Percentiles rank a stretch among this genome's conserved stretches.
These are phyloP conservation scores for Volutella citrinella DNA, from an alignment of 2,329 filamentous ascomycete species.

Conservation along the genomic window DNA sequence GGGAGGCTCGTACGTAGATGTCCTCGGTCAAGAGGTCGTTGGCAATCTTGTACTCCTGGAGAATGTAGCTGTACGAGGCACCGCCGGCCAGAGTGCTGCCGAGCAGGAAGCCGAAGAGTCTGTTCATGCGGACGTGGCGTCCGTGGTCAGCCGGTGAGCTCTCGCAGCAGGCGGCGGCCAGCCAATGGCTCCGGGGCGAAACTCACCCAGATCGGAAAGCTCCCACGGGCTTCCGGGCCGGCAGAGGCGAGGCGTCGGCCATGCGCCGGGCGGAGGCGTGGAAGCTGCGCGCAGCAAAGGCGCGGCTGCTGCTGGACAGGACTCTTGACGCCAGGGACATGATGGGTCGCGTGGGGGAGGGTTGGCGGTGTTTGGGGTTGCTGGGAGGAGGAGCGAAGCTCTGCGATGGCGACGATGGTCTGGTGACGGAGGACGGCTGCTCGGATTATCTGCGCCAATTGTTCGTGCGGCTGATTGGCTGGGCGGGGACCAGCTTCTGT, in stretches of 20 bases:
- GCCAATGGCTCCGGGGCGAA: no score
- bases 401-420: constrained; percentile 19
- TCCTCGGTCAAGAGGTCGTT: constrained; percentile 94
- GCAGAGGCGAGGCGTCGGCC: constrained; percentile 44
- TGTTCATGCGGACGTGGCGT: no score
- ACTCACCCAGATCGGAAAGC: constrained; percentile 61
- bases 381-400: constrained; percentile 8
- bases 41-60: constrained; percentile 89
- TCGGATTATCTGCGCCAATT: constrained; percentile 24
- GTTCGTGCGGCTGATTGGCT: constrained; percentile 25
- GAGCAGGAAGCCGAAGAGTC: constrained; percentile 87
- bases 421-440: constrained; percentile 11
- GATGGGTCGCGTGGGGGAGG: constrained; percentile 9
- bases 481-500: no score
- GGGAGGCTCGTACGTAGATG: constrained; percentile 73
- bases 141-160: no score
- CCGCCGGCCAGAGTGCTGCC: constrained; percentile 76
- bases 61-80: constrained; percentile 85
- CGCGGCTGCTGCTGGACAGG: constrained; percentile 38
- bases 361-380: constrained; percentile 13
- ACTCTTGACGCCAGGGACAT: constrained; percentile 46
- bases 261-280: constrained; percentile 49
- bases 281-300: constrained; percentile 41
- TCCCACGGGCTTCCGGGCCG: constrained; percentile 56
- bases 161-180: no score